Base-by-base conservation (phyloP, 768 basidiomycete species). In the Macrolepiota dolichaula region DNA sequence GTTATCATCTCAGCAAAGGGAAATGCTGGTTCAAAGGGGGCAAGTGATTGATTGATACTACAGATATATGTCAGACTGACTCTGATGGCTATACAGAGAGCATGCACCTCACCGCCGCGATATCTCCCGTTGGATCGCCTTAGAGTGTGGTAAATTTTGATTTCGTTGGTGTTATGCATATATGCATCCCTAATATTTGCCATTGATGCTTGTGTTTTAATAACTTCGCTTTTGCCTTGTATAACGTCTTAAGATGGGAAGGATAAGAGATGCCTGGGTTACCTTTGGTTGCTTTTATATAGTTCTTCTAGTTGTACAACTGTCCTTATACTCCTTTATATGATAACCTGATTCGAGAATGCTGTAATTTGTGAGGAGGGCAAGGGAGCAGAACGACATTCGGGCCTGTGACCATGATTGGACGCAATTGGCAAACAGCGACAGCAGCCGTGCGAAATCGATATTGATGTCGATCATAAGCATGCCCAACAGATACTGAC, bases 11-110 rank as follows among this genome's bases (percentile, higher is more conserved):
- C 32, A 84, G 82, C 73, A 90, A 88, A 69, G 90, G 91, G 46
- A 92, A 88, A 74, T 93, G 91, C 69, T 92, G 91, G 89, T 93
- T 93, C 74, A 92, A 92, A 81, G 90, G 87, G 67, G 81, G 83
- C 81, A 63, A 51, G 9, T 27, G 47, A 44, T 12, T 32, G 9
- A 27, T 62, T 51, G 17, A 24, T 5, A 22, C 22, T n/a, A 10
- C 22, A 19, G 24, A 24, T 27, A 19, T 17, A 19, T 25, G 59
- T 19, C 13, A 49, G 22, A 32, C 59, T 59, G 22, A 61, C 51
- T 40, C 29, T 13, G n/a, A 51, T 35, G 2, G 54, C 47, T 37
- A n/a, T n/a, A 9, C 36, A 61, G 59, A 61, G 52, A 61, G 52
- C 50, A 61, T 61, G 59, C 59, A 61, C 35, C 53, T 52, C 15